Evolutionary conservation across 2,329 filamentous ascomycete species (phyloP), one percentile per base, ranked within the genome.

Genomic region (Epichloe gansuensis): DNA sequence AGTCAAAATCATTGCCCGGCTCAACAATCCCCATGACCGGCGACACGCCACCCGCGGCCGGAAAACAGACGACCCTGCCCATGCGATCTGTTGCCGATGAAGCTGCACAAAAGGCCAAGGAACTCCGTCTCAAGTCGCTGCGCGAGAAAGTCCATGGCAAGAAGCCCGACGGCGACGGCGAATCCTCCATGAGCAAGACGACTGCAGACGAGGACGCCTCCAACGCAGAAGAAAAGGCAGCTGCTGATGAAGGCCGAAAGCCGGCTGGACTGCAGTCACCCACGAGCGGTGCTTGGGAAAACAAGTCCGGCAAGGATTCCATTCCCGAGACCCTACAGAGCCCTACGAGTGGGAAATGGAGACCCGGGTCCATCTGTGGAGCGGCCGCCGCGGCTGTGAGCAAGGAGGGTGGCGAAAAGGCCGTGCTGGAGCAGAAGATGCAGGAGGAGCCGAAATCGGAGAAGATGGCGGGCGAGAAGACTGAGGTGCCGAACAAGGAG

Each of bases 41-140:
- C 35, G 58, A 54, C 3, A 54, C 56, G 61, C 57, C 67, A 57
- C 54, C 66, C 54, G 39, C 41, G 7, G n/a, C 39, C 4, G 47
- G 25, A 7, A 40, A 45, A 4, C 40, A 47, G 39, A 61, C 60
- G 50, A 53, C 62, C 9, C 60, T 77, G 12, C 74, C 77, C 2
- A 66, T 78, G 47, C 71, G 71, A 56, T 77, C 74, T 60, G 72
- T 81, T 49, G 80, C 79, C 42, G 76, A 87, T 60, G 84, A 89
- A 63, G 81, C 77, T 47, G 81, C 81, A 0, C 69, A 75, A 59
- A 83, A 78, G 65, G 81, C 81, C 48, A 83, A 83, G 68, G 73
- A 81, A 58, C 68, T 75, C 57, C 74, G 74, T 51, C 70, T 81
- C 55, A 72, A 78, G 56, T 70, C 64, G 59, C 63, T 81, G 55